Percentiles rank a stretch among this genome's conserved stretches.
Evolutionary conservation across 208 protist genomes (phyloP).

Genomic region (Crithidia bombi): DNA sequence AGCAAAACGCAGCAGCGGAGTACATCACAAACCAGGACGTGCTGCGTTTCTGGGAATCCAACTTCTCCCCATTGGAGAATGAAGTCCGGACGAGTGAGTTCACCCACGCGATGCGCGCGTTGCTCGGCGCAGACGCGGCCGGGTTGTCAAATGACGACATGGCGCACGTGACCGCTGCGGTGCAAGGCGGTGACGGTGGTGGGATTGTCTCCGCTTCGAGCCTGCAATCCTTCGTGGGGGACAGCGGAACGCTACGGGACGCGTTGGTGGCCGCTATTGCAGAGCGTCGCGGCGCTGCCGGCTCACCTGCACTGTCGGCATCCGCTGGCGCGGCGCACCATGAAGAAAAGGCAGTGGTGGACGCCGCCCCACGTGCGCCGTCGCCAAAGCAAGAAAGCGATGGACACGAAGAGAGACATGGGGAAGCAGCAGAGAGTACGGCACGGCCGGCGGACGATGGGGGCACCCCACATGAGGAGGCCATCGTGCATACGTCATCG

Average conservation of each 20-base stretch:
- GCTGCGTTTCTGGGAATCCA: slow-evolving; percentile 72
- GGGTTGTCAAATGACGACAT: slow-evolving; percentile 29
- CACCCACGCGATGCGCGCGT: slow-evolving; percentile 32
- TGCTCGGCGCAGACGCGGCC: slow-evolving; percentile 21
- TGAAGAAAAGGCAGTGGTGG: slow-evolving; percentile 1
- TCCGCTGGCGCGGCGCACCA: neutral
- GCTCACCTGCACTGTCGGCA: neutral
- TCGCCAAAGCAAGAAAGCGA: neutral
- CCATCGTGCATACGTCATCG: neutral
- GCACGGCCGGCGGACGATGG: neutral
- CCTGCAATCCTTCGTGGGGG: slow-evolving; percentile 75
- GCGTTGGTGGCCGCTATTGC: slow-evolving; percentile 28
- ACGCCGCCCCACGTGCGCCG: neutral
- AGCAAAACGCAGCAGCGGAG: slow-evolving; percentile 73
- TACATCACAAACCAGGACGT: slow-evolving; percentile 76
- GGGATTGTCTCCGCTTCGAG: slow-evolving; percentile 44
- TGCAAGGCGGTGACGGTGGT: slow-evolving; percentile 34
- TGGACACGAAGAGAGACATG: slow-evolving; percentile 4
- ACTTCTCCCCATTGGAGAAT: slow-evolving; percentile 71
- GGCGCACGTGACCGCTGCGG: slow-evolving; percentile 35
- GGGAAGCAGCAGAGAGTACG: no score
- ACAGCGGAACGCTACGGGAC: slow-evolving; percentile 37
- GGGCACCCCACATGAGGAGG: slow-evolving; percentile 8
- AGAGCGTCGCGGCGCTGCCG: neutral
- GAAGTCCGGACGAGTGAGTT: slow-evolving; percentile 66